Conservation (phyloP, 176 grass and related monocot species). For the Metroxylon sagu region DNA sequence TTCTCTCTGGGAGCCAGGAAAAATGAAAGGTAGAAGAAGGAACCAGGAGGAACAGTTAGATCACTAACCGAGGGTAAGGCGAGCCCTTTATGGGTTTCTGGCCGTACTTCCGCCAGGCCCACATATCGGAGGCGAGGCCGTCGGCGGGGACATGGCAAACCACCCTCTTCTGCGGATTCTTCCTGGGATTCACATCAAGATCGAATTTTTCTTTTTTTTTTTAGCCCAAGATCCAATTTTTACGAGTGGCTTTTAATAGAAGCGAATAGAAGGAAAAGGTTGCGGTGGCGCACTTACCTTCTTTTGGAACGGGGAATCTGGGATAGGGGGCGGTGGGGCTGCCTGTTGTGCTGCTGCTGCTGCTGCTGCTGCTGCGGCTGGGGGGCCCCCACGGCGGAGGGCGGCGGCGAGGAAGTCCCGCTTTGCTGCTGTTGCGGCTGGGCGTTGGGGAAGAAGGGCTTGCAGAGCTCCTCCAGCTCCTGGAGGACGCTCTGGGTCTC, state of each 20-base stretch:
- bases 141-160: constrained; percentile 32
- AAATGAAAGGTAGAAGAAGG: constrained; percentile 4
- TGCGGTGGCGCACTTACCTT: constrained; percentile 17
- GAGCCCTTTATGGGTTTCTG: constrained; percentile 54
- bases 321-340: constrained; percentile 19
- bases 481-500: background rate
- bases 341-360: constrained; percentile 6
- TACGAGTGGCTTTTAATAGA: background rate
- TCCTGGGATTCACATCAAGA: constrained; percentile 19
- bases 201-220: background rate
- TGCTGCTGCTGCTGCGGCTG: background rate
- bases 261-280: background rate
- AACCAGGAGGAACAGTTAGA: too few relatives aligned
- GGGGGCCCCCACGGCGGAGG: background rate
- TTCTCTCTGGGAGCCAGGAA: background rate
- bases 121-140: constrained; percentile 27
- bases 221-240: background rate
- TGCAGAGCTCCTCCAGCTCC: constrained; percentile 23
- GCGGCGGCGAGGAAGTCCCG: background rate
- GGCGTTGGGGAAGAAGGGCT: constrained; percentile 21
- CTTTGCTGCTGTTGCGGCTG: background rate
- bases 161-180: constrained; percentile 44
- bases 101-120: constrained; percentile 50
- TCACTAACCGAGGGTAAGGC: constrained; percentile 37
- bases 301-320: constrained; percentile 27